Percentiles rank a stretch among this genome's conserved stretches.
phyloP scores from a whole-genome alignment of 164 flowering plant species.

The Magnolia officinalis region DNA sequence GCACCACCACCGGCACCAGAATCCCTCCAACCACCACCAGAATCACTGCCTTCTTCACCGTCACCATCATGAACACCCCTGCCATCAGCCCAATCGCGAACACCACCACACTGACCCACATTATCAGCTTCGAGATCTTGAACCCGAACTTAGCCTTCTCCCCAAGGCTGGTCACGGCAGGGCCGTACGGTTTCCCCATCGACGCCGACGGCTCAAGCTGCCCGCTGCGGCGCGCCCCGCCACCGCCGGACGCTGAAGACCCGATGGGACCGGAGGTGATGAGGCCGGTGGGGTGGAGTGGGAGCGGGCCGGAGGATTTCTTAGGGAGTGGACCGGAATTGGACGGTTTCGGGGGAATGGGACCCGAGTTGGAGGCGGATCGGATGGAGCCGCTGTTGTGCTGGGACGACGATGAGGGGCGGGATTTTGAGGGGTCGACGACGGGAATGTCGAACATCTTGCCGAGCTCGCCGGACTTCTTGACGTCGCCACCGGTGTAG shows the following conservation, averaged over 20 bases:
- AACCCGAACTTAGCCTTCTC: slow-evolving; percentile 59
- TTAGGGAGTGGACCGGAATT: slow-evolving; percentile 34
- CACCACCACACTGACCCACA: slow-evolving; percentile 66
- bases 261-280: slow-evolving; percentile 43
- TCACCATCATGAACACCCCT: slow-evolving; percentile 75
- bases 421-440: slow-evolving; percentile 19
- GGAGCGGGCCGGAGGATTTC: slow-evolving; percentile 29
- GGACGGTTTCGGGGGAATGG: slow-evolving; percentile 48
- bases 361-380: slow-evolving; percentile 45
- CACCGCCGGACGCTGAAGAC: slow-evolving; percentile 20
- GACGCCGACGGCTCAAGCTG: slow-evolving; percentile 25
- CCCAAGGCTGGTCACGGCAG: slow-evolving; percentile 60
- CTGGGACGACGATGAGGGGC: slow-evolving; percentile 24
- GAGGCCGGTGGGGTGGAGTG: slow-evolving; percentile 35
- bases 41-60: slow-evolving; percentile 69
- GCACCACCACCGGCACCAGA: slow-evolving; percentile 33
- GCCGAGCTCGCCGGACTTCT: slow-evolving; percentile 86
- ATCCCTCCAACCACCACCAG: slow-evolving; percentile 55
- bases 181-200: slow-evolving; percentile 55
- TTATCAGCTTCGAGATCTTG: slow-evolving; percentile 50
- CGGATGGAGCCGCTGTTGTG: slow-evolving; percentile 35
- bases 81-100: slow-evolving; percentile 61
- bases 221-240: slow-evolving; percentile 18
- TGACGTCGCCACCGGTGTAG: slow-evolving; percentile 81
- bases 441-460: slow-evolving; percentile 82